Percentiles rank a stretch among this genome's conserved stretches.
Conservation (phyloP, 352 stramenopile genomes). For the Phytophthora pistaciae region DNA sequence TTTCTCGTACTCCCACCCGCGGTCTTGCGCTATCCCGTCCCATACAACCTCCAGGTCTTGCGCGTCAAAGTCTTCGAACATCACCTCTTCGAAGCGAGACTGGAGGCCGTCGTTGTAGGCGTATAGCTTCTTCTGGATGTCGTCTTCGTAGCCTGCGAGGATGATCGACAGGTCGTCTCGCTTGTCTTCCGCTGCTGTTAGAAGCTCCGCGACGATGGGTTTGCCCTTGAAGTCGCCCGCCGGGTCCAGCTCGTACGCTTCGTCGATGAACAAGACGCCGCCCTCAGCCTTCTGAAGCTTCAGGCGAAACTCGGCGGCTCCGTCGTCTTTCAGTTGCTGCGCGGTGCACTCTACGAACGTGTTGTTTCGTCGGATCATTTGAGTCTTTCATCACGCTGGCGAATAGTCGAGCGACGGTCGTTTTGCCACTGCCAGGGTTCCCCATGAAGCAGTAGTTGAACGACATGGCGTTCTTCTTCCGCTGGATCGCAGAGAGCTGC, state of each 20-base stretch:
- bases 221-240: slow-evolving; percentile 78
- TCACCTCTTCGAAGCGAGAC: slow-evolving; percentile 87
- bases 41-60: slow-evolving; percentile 86
- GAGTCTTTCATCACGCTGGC: slow-evolving; percentile 85
- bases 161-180: slow-evolving; percentile 91
- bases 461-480: slow-evolving; percentile 77
- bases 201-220: slow-evolving; percentile 88
- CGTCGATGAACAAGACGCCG: slow-evolving; percentile 94
- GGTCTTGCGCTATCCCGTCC: slow-evolving; percentile 52
- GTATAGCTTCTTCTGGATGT: slow-evolving; percentile 94
- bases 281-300: slow-evolving; percentile 76
- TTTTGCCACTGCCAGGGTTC: slow-evolving; percentile 83
- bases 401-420: slow-evolving; percentile 86
- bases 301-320: slow-evolving; percentile 73
- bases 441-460: slow-evolving; percentile 85
- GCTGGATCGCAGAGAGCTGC: slow-evolving; percentile 53
- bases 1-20: slow-evolving; percentile 58
- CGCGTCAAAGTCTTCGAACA: slow-evolving; percentile 94
- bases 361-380: slow-evolving; percentile 54
- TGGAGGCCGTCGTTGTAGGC: slow-evolving; percentile 90
- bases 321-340: slow-evolving; percentile 81
- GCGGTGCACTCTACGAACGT: slow-evolving; percentile 56
- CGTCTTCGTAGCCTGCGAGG: slow-evolving; percentile 93
- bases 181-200: slow-evolving; percentile 90
- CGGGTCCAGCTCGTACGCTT: slow-evolving; percentile 93